Percentiles rank a stretch among this genome's conserved stretches.
Conservation (phyloP, 2,329 filamentous ascomycete genomes). For the Zasmidium angulare region DNA sequence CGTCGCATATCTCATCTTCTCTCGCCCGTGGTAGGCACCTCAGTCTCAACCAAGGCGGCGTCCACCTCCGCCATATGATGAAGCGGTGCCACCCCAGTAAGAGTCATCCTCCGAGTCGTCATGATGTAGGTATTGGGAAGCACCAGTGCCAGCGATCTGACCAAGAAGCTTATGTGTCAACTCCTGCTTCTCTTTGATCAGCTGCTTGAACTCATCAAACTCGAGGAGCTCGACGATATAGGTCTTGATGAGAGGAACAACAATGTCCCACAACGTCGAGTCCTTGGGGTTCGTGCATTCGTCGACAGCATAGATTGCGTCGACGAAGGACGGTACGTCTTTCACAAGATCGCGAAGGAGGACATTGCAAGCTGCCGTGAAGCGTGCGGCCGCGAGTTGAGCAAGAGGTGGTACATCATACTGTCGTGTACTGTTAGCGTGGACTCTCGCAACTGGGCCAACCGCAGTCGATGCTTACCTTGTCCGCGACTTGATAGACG, state of each 20-base stretch:
- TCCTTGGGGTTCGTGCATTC: conserved; percentile 7
- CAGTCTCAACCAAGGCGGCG: too few relatives aligned
- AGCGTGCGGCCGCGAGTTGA: conserved; percentile 3
- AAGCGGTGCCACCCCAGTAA: not conserved
- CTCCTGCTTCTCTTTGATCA: not conserved
- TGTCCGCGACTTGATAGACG: conserved; percentile 41
- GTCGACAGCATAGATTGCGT: conserved; percentile 6
- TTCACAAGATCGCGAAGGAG: conserved; percentile 1
- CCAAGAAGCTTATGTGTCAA: not conserved
- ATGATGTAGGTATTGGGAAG: not conserved
- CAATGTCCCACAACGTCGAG: conserved; percentile 11
- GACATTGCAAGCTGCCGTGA: conserved; percentile 1
- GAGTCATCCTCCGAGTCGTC: not conserved
- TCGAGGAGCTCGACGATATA: conserved; percentile 1
- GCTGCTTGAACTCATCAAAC: not conserved
- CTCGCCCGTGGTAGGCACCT: too few relatives aligned
- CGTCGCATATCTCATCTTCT: too few relatives aligned
- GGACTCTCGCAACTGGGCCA: not conserved
- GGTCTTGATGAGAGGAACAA: conserved; percentile 10
- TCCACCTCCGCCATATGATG: too few relatives aligned
- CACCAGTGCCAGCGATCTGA: not conserved
- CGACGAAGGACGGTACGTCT: conserved; percentile 4
- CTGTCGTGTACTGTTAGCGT: conserved; percentile 18
- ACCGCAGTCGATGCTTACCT: conserved; percentile 6
- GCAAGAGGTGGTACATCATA: conserved; percentile 35